Conservation (phyloP, 2,329 filamentous ascomycete genomes). For the Fusarium odoratissimum region DNA sequence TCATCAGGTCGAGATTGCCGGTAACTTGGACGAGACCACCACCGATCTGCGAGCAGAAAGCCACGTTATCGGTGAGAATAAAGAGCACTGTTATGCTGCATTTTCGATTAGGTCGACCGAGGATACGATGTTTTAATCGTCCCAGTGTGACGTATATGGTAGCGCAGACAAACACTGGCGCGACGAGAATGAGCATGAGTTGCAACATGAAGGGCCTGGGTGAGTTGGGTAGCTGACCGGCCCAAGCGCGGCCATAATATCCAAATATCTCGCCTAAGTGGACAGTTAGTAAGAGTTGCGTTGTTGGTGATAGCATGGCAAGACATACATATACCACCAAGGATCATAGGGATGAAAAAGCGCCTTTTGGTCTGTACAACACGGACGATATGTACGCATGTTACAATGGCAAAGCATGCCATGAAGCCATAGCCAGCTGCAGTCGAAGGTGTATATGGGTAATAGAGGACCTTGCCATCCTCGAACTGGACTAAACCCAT, state of each 20-base stretch:
- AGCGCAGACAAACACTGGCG: not conserved
- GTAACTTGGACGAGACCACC: not conserved
- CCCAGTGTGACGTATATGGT: not conserved
- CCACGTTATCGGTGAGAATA: not conserved
- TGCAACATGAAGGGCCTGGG: not conserved
- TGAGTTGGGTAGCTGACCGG: not conserved
- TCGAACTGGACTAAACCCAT: not conserved
- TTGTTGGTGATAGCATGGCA: fast-evolving
- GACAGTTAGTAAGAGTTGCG: not conserved
- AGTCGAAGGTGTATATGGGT: not conserved
- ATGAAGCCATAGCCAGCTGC: not conserved
- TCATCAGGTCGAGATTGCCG: not conserved
- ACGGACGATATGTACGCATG: not conserved
- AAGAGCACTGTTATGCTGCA: not conserved
- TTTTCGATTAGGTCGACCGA: not conserved
- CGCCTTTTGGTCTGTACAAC: not conserved
- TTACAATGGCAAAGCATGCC: not conserved
- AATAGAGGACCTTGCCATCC: not conserved
- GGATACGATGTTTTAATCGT: not conserved
- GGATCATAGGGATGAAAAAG: not conserved
- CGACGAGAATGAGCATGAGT: not conserved
- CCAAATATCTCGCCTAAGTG: not conserved
- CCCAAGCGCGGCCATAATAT: not conserved
- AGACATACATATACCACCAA: not conserved
- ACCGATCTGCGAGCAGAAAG: not conserved